Evolutionary conservation across 2,329 filamentous ascomycete species (phyloP), one percentile per base, ranked within the genome.

Genomic region (Fusarium sp.): DNA sequence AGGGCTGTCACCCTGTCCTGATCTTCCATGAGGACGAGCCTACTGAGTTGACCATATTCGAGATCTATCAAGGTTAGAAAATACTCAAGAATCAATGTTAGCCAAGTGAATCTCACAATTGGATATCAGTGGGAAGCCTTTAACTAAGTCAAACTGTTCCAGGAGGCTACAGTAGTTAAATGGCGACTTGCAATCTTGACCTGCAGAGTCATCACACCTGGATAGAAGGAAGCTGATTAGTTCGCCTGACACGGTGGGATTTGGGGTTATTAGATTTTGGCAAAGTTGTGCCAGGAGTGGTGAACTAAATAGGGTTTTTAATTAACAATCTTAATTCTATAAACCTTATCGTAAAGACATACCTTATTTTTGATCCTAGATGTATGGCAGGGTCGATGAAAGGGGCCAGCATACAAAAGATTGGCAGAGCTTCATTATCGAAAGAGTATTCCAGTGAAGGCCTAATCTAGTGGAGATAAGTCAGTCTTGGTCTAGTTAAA

Each of bases 101-200:
- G 1, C 3, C 18, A 14, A 5, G 8, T 1, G 8, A 26, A 8
- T 5, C 12, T 28, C 12, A 47, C 44, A 47, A 15, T 28, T 47
- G 0, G 24, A 15, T 47, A 47, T 47, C 3, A 15, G 6, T 5
- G 45, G 9, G 18, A 28, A 47, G 20, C 3, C 13, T 15, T 8
- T 28, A 8, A 22, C 6, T 8, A 47, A 11, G 13, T 22, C 6
- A 8, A 47, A 22, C 0, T 28, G 12, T 24, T 24, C 24, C 24
- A 0, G 8, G 1, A 10, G 18, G 13, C 18, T 15, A 3, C 1
- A 2, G 5, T 1, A 1, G 1, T 0, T 0, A 3, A 28, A 11
- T 7, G 9, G 26, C 0, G 13, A 47, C 13, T 22, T 5, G 45
- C 26, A 47, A 15, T 28, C 45, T 22, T 47, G 45, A 1, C 45